phyloP scores from a whole-genome alignment of 345 rosid genomes.

The Rubroshorea leprosula region DNA sequence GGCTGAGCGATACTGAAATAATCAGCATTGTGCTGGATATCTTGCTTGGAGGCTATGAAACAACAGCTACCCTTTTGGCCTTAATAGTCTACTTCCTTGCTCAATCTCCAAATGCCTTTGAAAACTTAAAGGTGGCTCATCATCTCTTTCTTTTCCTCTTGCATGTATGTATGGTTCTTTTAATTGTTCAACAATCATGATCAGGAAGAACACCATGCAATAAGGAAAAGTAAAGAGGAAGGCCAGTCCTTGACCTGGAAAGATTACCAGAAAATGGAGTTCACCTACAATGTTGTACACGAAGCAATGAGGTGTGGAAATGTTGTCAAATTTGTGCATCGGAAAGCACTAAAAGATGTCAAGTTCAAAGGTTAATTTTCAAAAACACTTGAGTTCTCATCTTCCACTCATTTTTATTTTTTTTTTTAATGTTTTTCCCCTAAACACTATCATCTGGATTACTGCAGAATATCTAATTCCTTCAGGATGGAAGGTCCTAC shows the following conservation, averaged over 20 bases:
- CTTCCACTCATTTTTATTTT: neutral
- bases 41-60: constrained; percentile 75
- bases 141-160: neutral
- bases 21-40: constrained; percentile 65
- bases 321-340: constrained; percentile 64
- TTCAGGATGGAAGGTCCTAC: constrained; percentile 79
- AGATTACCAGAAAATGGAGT: constrained; percentile 72
- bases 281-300: constrained; percentile 54
- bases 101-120: constrained; percentile 32
- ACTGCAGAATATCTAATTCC: constrained; percentile 57
- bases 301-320: constrained; percentile 82
- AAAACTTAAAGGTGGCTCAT: constrained; percentile 45
- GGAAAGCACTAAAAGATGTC: constrained; percentile 57
- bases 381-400: neutral
- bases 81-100: constrained; percentile 57
- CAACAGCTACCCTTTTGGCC: constrained; percentile 59
- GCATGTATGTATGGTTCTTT: neutral
- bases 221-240: constrained; percentile 45
- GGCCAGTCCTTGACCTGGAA: constrained; percentile 44
- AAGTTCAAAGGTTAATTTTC: constrained; percentile 77
- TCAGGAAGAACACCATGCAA: constrained; percentile 68
- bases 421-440: neutral
- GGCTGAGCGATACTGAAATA: constrained; percentile 41
- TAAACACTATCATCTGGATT: neutral
- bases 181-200: neutral